phyloP scores from a whole-genome alignment of 768 basidiomycete species.

The Agaricus sinodeliciosus region DNA sequence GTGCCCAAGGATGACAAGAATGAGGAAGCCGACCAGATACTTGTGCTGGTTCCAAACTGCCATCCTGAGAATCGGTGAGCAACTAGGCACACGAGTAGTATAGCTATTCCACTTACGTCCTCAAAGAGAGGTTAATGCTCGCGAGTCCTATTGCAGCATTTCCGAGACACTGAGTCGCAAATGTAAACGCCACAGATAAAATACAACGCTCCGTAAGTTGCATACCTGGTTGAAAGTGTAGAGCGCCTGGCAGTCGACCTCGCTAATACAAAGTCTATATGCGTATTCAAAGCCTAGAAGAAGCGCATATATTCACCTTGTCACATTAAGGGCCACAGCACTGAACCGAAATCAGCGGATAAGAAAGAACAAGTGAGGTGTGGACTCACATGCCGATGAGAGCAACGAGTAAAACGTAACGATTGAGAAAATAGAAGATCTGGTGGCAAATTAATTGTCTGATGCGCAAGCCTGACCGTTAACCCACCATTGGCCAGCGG shows the following conservation, averaged over 20 bases:
- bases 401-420: slow-evolving; percentile 59
- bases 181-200: background rate
- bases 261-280: slow-evolving; percentile 19
- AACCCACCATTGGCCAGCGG: slow-evolving; percentile 58
- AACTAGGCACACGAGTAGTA: slow-evolving; percentile 9
- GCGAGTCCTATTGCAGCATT: slow-evolving; percentile 65
- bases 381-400: slow-evolving; percentile 60
- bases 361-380: background rate
- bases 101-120: slow-evolving; percentile 43
- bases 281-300: background rate
- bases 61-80: slow-evolving; percentile 34
- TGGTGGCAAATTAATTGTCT: slow-evolving; percentile 17
- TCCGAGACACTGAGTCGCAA: slow-evolving; percentile 37
- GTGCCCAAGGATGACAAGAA: slow-evolving; percentile 56
- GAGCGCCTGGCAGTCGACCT: slow-evolving; percentile 57
- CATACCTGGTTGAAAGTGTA: slow-evolving; percentile 61
- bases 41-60: slow-evolving; percentile 62
- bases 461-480: background rate
- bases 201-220: slow-evolving; percentile 9
- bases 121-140: slow-evolving; percentile 61
- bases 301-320: slow-evolving; percentile 26
- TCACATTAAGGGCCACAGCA: slow-evolving; percentile 53
- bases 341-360: slow-evolving; percentile 22
- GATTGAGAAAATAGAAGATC: slow-evolving; percentile 66
- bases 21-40: slow-evolving; percentile 45